A percentile compares a stretch with the other conserved stretches of the same genome.
Conservation (phyloP, 1,284 basidiomycete genomes). For the Leccinum glutinopallens region DNA sequence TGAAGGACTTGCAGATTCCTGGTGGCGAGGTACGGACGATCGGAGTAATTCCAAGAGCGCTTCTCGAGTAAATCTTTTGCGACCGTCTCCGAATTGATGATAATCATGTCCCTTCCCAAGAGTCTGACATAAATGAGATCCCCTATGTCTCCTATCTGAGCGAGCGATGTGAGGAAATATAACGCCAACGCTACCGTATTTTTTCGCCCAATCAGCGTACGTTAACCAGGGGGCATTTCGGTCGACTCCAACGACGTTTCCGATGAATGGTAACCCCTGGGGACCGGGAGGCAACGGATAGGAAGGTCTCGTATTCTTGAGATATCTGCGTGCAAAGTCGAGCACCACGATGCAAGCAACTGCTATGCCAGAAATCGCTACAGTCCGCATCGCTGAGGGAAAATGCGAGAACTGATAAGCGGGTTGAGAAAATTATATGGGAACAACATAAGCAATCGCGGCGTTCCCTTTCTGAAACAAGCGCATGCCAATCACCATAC, state of each 20-base stretch:
- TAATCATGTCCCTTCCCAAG: conserved; percentile 38
- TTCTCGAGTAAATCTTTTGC: conserved; percentile 47
- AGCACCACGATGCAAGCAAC: conserved; percentile 17
- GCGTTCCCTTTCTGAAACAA: conserved; percentile 4
- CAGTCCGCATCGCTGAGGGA: conserved; percentile 13
- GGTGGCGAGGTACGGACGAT: conserved; percentile 25
- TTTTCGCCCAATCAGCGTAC: conserved; percentile 27
- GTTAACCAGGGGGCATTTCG: conserved; percentile 24
- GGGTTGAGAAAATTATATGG: conserved; percentile 4
- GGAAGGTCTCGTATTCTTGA: conserved; percentile 5
- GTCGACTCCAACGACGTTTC: conserved; percentile 11
- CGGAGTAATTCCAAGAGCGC: conserved; percentile 41
- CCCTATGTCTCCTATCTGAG: conserved; percentile 24
- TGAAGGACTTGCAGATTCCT: conserved; percentile 15
- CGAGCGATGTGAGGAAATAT: neutral
- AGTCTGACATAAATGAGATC: conserved; percentile 34
- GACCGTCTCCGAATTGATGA: conserved; percentile 41
- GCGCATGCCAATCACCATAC: neutral
- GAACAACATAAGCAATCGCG: neutral
- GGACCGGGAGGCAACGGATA: conserved; percentile 30
- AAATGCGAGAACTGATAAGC: neutral
- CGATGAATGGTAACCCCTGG: conserved; percentile 21
- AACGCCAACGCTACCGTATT: conserved; percentile 20
- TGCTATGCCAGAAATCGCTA: conserved; percentile 5
- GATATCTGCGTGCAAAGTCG: conserved; percentile 14